Evolutionary conservation across 768 basidiomycete species (phyloP), one percentile per base, ranked within the genome.

Genomic region (Mycena crocata): DNA sequence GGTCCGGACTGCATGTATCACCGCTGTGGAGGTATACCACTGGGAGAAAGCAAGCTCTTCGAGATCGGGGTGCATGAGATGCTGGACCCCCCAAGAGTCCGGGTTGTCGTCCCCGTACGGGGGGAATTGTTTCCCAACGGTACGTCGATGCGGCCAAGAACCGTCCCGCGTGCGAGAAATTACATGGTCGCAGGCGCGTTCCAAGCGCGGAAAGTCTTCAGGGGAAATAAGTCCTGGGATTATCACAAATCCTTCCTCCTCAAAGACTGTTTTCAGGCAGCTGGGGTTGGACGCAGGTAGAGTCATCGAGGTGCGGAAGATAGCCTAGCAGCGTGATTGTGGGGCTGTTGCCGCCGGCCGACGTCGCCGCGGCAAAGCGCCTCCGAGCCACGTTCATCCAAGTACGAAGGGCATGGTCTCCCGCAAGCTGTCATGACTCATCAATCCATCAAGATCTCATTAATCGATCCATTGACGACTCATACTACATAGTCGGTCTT

Each of bases 81-180:
- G 91, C 69, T 93, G 93, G 2, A 93, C 87, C 2, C 93, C 93
- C 92, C 93, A 93, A 0, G 89, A 86, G 76, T 94, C 93, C 2
- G 87, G 85, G 56, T 86, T 77, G 19, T 79, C 80, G 34, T 84
- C 77, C 57, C 84, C 88, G 70, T 84, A 93, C 0, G 92, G 93
- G 4, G 93, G 92, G 66, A 93, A 94, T 74, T 93, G 91, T 66
- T 89, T 90, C 1, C 93, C 93, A 21, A 94, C 90, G 0, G 87
- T 89, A 37, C 93, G 85, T 5, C 91, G 82, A 69, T 90, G 82
- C 0, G 86, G 79, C 93, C 92, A 94, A 3, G 74, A 65, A 2
- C 91, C 91, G 0, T 79, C 56, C 6, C 92, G 87, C 0, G 91
- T 90, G 31, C 81, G 83, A 23, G 77, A 71, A 26, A 89, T 81